These are phyloP conservation scores for Leishmania mexicana DNA, from an alignment of 208 protist species.

Conservation along the genomic window DNA sequence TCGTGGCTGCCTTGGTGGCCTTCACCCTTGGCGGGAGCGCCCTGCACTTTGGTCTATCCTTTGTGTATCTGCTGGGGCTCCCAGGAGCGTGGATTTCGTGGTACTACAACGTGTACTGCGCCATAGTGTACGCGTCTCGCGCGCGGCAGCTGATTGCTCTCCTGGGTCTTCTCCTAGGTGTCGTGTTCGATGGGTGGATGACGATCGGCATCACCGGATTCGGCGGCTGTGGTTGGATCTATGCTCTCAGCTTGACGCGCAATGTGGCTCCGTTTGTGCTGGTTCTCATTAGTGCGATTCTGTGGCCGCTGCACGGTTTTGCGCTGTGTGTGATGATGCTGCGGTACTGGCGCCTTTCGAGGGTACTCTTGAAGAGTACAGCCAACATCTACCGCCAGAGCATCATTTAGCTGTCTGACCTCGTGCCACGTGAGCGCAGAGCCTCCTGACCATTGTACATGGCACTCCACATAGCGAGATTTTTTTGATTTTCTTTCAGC, in stretches of 20 bases:
- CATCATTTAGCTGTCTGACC: slow-evolving; percentile 26
- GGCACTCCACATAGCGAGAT: background rate
- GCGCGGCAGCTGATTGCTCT: slow-evolving; percentile 54
- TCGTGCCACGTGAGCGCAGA: background rate
- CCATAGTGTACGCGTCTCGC: slow-evolving; percentile 36
- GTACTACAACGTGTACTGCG: slow-evolving; percentile 86
- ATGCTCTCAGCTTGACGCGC: slow-evolving; percentile 31
- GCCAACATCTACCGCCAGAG: slow-evolving; percentile 39
- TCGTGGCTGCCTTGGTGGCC: slow-evolving; percentile 51
- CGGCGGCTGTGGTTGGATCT: slow-evolving; percentile 80
- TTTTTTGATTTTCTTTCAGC: background rate
- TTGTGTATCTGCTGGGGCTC: slow-evolving; percentile 81
- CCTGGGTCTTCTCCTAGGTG: slow-evolving; percentile 63
- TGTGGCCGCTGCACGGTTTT: slow-evolving; percentile 73
- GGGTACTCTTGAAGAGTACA: slow-evolving; percentile 26
- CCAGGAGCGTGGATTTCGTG: slow-evolving; percentile 81
- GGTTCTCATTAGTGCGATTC: slow-evolving; percentile 56
- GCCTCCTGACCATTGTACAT: background rate
- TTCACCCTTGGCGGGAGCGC: slow-evolving; percentile 59
- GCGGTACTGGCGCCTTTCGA: slow-evolving; percentile 50
- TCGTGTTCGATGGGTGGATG: slow-evolving; percentile 85
- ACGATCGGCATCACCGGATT: slow-evolving; percentile 66
- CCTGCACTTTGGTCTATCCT: slow-evolving; percentile 82
- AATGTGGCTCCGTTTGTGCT: slow-evolving; percentile 36
- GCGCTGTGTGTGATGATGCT: slow-evolving; percentile 56